phyloP scores from a whole-genome alignment of 2,329 filamentous ascomycete genomes.

The Leptographium radiaticola region DNA sequence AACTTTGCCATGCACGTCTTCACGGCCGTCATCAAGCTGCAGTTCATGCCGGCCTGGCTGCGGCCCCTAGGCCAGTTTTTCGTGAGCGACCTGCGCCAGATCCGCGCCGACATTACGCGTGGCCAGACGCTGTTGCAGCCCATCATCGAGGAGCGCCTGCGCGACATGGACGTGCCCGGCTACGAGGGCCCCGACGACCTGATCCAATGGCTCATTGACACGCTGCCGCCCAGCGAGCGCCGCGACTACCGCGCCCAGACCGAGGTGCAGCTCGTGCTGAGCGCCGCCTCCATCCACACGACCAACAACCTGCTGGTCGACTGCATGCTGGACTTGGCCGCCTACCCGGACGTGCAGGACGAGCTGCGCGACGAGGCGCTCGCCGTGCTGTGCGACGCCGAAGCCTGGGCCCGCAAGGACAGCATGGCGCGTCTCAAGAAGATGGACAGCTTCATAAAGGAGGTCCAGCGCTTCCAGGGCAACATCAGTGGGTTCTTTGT shows the following conservation, averaged over 20 bases:
- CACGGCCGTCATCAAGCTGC: conserved; percentile 33
- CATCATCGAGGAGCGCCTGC: conserved; percentile 31
- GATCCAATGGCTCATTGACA: conserved; percentile 31
- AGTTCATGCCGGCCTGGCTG: conserved; percentile 37
- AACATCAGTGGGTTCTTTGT: conserved; percentile 25
- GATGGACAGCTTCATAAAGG: conserved; percentile 36
- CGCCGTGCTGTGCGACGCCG: conserved; percentile 26
- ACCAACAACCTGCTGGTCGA: conserved; percentile 32
- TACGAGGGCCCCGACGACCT: conserved; percentile 28
- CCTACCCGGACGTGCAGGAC: conserved; percentile 32
- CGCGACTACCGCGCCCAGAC: conserved; percentile 24
- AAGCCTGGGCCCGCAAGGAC: conserved; percentile 28
- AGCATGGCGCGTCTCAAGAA: conserved; percentile 30
- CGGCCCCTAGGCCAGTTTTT: conserved; percentile 32
- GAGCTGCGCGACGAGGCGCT: conserved; percentile 35
- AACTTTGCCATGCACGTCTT: conserved; percentile 37
- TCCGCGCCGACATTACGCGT: conserved; percentile 27
- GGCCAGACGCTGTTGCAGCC: conserved; percentile 31
- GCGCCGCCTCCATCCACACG: conserved; percentile 31
- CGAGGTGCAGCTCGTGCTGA: conserved; percentile 29
- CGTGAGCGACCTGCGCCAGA: conserved; percentile 32
- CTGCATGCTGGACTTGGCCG: conserved; percentile 35
- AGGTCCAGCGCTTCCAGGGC: conserved; percentile 25
- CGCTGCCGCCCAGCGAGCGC: conserved; percentile 25
- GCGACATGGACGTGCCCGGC: conserved; percentile 22